These are phyloP conservation scores for Trichoderma virens DNA, from an alignment of 495 filamentous ascomycete species.

Conservation along the genomic window DNA sequence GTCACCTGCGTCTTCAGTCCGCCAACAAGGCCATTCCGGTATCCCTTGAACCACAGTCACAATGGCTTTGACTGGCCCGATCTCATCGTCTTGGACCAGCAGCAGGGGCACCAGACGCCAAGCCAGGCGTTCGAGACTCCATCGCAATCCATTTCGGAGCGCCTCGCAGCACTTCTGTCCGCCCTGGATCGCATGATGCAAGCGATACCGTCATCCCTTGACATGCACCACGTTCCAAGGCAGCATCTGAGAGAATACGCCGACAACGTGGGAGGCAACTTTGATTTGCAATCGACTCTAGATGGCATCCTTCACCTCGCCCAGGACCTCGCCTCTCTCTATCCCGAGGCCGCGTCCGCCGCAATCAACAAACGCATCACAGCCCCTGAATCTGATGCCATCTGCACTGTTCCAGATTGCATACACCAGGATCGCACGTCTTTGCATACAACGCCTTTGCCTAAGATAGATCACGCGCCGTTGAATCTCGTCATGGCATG, in stretches of 20 bases:
- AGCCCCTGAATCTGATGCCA: conserved; percentile 10
- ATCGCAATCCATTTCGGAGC: neutral
- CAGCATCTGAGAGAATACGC: conserved; percentile 14
- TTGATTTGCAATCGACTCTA: neutral
- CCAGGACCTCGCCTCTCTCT: conserved; percentile 27
- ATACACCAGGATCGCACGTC: conserved; percentile 13
- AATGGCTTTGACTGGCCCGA: neutral
- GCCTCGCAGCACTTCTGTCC: conserved; percentile 18
- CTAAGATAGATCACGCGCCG: conserved; percentile 22
- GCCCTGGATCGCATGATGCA: conserved; percentile 16
- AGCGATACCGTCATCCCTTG: conserved; percentile 8
- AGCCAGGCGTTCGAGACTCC: neutral
- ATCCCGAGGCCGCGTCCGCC: conserved; percentile 18
- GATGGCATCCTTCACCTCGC: conserved; percentile 21
- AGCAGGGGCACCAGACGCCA: conserved; percentile 6
- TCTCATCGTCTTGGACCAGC: conserved; percentile 16
- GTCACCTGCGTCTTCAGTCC: conserved; percentile 27
- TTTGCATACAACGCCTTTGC: conserved; percentile 7
- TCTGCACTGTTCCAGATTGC: conserved; percentile 16
- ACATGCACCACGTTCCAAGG: conserved; percentile 10
- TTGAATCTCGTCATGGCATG: conserved; percentile 26
- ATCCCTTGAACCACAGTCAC: neutral
- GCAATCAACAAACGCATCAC: conserved; percentile 11
- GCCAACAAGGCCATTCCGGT: conserved; percentile 17
- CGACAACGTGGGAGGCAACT: neutral